Evolutionary conservation across 257 asterid species (phyloP).

Genomic region (Anisodus tanguticus): DNA sequence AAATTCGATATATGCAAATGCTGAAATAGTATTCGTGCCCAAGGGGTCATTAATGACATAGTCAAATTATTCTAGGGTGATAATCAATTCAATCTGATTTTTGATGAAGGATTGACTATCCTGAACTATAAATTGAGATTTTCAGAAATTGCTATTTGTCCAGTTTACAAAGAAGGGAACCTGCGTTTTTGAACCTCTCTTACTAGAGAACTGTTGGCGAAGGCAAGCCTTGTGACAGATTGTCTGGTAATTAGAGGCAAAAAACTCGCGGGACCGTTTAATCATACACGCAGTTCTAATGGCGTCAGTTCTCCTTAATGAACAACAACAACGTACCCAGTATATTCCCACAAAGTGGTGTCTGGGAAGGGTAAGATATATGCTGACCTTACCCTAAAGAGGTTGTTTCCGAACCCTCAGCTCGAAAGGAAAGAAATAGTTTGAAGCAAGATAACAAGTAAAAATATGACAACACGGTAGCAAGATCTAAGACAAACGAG

Average conservation of each 20-base stretch:
- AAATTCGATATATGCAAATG: background rate
- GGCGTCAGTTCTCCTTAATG: background rate
- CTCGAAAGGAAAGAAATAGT: no score
- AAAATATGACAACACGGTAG: no score
- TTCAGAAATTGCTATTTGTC: background rate
- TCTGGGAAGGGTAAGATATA: no score
- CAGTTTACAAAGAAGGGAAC: background rate
- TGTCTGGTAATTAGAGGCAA: background rate
- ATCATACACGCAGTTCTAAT: background rate
- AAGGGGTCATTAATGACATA: background rate
- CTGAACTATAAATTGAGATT: background rate
- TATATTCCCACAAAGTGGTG: no score
- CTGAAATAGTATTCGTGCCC: background rate
- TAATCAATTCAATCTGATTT: background rate
- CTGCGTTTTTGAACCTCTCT: background rate
- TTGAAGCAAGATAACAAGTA: no score
- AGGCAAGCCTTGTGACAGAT: background rate
- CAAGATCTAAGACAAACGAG: no score
- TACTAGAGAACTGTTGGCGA: background rate
- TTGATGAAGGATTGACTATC: slow-evolving; percentile 7
- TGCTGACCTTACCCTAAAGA: no score
- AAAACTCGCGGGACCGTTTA: background rate
- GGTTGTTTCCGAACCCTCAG: no score
- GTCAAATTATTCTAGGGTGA: background rate
- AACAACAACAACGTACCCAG: no score